Evolutionary conservation across 2,329 filamentous ascomycete species (phyloP), one percentile per base, ranked within the genome.

Genomic region (Trichoderma semiorbis): DNA sequence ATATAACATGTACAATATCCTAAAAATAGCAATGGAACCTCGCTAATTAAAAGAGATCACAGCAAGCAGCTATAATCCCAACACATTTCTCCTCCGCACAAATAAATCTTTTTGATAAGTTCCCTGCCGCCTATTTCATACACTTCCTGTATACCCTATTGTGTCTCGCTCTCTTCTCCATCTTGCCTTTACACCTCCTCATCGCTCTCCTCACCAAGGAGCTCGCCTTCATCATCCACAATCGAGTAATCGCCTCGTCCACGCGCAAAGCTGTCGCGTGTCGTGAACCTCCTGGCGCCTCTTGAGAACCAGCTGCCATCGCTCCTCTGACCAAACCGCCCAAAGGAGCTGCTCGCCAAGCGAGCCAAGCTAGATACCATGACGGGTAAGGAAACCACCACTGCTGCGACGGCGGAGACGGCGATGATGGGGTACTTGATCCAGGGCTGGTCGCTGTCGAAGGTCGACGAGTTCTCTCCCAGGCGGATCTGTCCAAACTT

Each of bases 401-500:
- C 83, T 1, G 91, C 90, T 3, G 88, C 89, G 3, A 87, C 78
- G 0, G 90, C 91, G 28, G 91, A 90, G 10, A 93, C 83, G 21
- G 88, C 89, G 64, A 94, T 89, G 67, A 98, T 90, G 3, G 95
- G 95, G 76, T 95, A 94, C 77, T 90, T 91, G 78, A 99, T 87
- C 86, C 93, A 93, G 1, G 92, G 89, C 58, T 91, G 89, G 67
- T 97, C 92, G 74, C 88, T 87, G 78, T 94, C 90, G 74, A 95
- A 80, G 26, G 78, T 80, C 72, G 78, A 77, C 68, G 78, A 78
- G 75, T 83, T 82, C 75, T 98, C 96, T 70, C 96, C 96, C 16
- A 99, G 89, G 26, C 94, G 89, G 79, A 99, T 95, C 79, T 95
- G 91, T 12, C 96, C 96, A 79, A 98, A 97, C 79, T 97, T 97